phyloP scores from a whole-genome alignment of 495 filamentous ascomycete genomes.

The Platismatia glauca region DNA sequence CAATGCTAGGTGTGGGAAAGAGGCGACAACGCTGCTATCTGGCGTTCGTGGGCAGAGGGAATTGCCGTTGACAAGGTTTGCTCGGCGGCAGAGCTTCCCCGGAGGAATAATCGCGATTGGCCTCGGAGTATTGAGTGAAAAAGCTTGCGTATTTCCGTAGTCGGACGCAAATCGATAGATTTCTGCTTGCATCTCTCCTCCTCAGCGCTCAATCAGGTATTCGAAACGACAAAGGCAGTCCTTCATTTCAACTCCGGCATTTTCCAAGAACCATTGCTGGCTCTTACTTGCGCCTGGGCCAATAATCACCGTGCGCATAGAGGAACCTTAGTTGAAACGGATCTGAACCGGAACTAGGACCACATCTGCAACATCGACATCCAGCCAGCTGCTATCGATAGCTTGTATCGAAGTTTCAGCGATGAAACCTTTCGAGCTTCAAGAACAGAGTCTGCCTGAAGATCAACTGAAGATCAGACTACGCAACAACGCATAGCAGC shows the following conservation, averaged over 20 bases:
- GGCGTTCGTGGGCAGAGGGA: neutral
- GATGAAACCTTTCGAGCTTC: slow-evolving; percentile 13
- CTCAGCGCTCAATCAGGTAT: neutral
- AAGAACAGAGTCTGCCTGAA: neutral
- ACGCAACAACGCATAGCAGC: slow-evolving; percentile 5
- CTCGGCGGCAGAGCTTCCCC: neutral
- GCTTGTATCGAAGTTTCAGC: neutral
- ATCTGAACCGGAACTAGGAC: slow-evolving; percentile 7
- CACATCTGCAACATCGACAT: slow-evolving; percentile 3
- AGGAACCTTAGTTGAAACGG: slow-evolving; percentile 16
- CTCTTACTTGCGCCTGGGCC: slow-evolving; percentile 8
- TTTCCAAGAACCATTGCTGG: neutral
- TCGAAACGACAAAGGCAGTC: neutral
- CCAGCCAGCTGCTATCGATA: slow-evolving; percentile 7
- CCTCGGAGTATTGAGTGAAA: neutral
- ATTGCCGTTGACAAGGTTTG: neutral
- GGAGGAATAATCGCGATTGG: neutral
- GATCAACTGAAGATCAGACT: neutral
- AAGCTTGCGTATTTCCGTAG: neutral
- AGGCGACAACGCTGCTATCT: neutral
- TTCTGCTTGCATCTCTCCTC: neutral
- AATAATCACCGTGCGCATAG: slow-evolving; percentile 8
- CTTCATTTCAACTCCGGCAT: neutral
- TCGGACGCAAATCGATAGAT: neutral
- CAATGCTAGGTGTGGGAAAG: neutral